Percentiles rank a stretch among this genome's conserved stretches.
These are phyloP conservation scores for Solanum bulbocastanum DNA, from an alignment of 257 asterid genomes.

Conservation along the genomic window DNA sequence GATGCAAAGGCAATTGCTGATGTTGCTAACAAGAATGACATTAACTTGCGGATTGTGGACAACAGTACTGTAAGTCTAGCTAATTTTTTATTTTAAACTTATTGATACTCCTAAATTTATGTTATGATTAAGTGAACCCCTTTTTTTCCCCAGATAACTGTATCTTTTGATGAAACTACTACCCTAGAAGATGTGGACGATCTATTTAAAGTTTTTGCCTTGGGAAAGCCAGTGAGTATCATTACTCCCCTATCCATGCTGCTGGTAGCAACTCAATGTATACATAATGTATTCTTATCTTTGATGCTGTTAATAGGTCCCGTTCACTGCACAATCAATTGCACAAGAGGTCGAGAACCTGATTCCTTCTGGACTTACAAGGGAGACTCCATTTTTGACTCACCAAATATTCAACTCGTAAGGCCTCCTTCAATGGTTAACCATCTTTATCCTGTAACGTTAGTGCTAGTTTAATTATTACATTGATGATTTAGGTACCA, in stretches of 20 bases:
- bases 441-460: background rate
- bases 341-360: constrained; percentile 62
- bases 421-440: constrained; percentile 5
- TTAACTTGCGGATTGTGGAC: constrained; percentile 72
- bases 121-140: background rate
- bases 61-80: constrained; percentile 56
- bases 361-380: constrained; percentile 75
- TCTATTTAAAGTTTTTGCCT: constrained; percentile 66
- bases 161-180: constrained; percentile 89
- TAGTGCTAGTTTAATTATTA: constrained; percentile 6
- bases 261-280: background rate
- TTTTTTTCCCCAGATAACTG: constrained; percentile 51
- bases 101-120: background rate
- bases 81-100: background rate
- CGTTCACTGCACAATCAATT: constrained; percentile 77
- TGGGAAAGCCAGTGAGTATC: constrained; percentile 74
- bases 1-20: constrained; percentile 78
- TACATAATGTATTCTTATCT: background rate
- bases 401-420: constrained; percentile 93
- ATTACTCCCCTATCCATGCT: background rate
- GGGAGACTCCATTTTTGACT: constrained; percentile 74
- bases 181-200: constrained; percentile 93
- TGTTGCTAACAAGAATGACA: constrained; percentile 58
- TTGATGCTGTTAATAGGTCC: constrained; percentile 33
- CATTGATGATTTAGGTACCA: constrained; percentile 50